These are phyloP conservation scores for Chytriomyces sp. DNA, from an alignment of 192 early-diverging fungal species.

Conservation along the genomic window DNA sequence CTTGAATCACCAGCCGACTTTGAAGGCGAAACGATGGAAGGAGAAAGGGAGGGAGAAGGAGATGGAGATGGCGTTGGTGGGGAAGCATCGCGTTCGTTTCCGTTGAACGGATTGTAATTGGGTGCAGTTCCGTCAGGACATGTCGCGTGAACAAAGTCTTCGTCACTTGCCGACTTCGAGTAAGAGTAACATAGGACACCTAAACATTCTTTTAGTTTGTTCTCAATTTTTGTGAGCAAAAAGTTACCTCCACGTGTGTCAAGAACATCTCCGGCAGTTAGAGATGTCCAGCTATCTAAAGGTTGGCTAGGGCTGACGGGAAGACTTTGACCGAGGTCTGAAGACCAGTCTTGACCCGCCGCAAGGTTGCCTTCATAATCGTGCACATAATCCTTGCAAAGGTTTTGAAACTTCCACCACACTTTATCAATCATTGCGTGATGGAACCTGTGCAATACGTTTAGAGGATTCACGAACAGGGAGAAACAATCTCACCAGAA, in stretches of 20 bases:
- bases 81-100: no score
- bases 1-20: no score
- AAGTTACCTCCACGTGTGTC: constrained; percentile 7
- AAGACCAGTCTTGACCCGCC: no score
- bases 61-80: no score
- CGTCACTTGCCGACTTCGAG: constrained; percentile 4
- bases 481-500: constrained; percentile 21
- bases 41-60: not conserved
- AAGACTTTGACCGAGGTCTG: no score
- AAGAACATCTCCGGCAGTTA: not conserved
- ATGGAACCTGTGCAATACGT: no score
- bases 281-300: not conserved
- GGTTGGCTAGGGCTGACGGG: not conserved
- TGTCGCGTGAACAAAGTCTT: not conserved
- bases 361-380: constrained; percentile 9
- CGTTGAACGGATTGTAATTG: not conserved
- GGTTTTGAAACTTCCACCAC: constrained; percentile 23
- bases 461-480: no score
- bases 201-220: no score
- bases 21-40: no score
- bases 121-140: not conserved
- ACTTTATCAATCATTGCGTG: no score
- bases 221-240: no score
- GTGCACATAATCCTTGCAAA: not conserved
- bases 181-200: constrained; percentile 24